Conservation (phyloP, 2,329 filamentous ascomycete genomes). For the Corynespora cassiicola region DNA sequence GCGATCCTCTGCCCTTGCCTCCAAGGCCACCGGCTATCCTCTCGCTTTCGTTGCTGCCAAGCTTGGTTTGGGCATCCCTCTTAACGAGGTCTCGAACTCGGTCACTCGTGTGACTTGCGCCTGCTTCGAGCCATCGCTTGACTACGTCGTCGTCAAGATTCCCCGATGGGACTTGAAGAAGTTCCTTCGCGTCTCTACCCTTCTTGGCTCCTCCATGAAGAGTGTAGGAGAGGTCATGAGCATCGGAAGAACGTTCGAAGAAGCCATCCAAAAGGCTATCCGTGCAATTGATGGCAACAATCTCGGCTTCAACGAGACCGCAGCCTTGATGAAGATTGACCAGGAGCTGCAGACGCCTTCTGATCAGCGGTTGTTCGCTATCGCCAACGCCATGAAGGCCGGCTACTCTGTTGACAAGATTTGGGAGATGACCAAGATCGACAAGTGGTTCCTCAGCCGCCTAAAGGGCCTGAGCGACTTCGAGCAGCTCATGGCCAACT, state of each 20-base stretch:
- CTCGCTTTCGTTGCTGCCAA: constrained; percentile 97
- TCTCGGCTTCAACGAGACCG: constrained; percentile 90
- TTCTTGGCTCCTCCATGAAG: constrained; percentile 98
- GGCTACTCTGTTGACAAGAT: constrained; percentile 97
- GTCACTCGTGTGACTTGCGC: constrained; percentile 96
- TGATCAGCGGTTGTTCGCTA: constrained; percentile 95
- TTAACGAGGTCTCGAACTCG: constrained; percentile 96
- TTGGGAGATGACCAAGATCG: constrained; percentile 97
- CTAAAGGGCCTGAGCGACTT: constrained; percentile 93
- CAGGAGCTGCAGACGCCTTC: constrained; percentile 96
- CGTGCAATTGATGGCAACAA: constrained; percentile 95
- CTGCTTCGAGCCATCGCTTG: constrained; percentile 97
- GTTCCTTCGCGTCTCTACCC: constrained; percentile 94
- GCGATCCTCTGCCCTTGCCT: constrained; percentile 91
- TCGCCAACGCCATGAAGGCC: constrained; percentile 95
- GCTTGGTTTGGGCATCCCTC: constrained; percentile 88
- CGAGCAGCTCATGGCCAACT: constrained; percentile 76
- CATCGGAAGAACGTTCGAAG: constrained; percentile 94
- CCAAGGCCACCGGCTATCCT: constrained; percentile 96
- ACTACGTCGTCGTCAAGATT: constrained; percentile 99
- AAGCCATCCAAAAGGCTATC: constrained; percentile 98
- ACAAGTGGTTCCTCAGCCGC: constrained; percentile 96
- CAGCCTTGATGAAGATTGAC: constrained; percentile 87
- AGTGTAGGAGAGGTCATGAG: constrained; percentile 99
- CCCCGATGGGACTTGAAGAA: constrained; percentile 99